phyloP scores from a whole-genome alignment of 257 asterid genomes.

The Nicotiana sylvestris region DNA sequence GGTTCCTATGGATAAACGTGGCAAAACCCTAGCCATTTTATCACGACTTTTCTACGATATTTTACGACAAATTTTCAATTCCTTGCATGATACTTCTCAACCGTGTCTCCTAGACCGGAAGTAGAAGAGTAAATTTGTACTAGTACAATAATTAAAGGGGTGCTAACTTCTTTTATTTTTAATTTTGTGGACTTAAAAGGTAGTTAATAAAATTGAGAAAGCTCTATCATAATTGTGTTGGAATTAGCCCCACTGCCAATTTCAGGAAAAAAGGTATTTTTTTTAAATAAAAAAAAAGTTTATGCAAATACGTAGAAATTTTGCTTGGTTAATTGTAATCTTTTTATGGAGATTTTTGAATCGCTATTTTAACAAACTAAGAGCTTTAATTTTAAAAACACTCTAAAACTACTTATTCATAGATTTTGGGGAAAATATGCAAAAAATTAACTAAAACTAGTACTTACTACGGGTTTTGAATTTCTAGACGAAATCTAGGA shows the following conservation, averaged over 20 bases:
- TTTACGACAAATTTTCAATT: background rate
- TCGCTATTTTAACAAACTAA: too few species aligned
- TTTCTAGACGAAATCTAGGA: background rate
- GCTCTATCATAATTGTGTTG: background rate
- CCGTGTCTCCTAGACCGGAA: background rate
- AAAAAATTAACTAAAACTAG: too few species aligned
- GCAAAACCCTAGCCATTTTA: constrained; percentile 17
- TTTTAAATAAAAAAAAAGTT: background rate
- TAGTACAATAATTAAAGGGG: background rate
- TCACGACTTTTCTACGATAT: background rate
- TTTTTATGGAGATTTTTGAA: too few species aligned
- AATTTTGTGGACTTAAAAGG: background rate
- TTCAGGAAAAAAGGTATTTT: background rate
- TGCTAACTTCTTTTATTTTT: background rate
- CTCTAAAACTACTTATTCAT: too few species aligned
- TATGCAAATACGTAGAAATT: background rate
- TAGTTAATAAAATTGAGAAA: background rate
- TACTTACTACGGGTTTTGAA: background rate
- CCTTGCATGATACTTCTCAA: background rate
- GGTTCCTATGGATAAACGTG: constrained; percentile 23
- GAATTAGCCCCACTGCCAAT: background rate
- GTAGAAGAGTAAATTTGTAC: background rate
- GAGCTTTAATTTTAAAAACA: too few species aligned
- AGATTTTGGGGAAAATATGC: too few species aligned
- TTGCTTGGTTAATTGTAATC: background rate